These are phyloP conservation scores for Aspergillus japonicus DNA, from an alignment of 2,329 filamentous ascomycete genomes.

Conservation along the genomic window DNA sequence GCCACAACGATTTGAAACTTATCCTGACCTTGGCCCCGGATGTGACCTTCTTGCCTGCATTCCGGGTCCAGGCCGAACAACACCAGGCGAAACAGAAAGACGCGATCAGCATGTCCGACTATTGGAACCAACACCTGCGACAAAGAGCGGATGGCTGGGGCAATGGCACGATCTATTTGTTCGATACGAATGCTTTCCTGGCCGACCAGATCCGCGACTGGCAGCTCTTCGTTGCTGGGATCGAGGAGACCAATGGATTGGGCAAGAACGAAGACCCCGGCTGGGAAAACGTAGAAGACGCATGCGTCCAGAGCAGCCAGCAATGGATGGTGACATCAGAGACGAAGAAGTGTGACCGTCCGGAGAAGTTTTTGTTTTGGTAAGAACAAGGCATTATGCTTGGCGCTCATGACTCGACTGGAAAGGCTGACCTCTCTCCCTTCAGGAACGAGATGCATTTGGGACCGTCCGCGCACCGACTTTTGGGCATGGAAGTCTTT, in stretches of 20 bases:
- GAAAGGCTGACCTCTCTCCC: constrained; percentile 3
- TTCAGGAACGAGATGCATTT: constrained; percentile 44
- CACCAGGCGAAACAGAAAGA: constrained; percentile 32
- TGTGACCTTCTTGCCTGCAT: constrained; percentile 43
- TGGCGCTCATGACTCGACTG: constrained; percentile 6
- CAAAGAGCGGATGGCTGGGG: constrained; percentile 33
- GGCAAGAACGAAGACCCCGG: constrained; percentile 33
- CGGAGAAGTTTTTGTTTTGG: constrained; percentile 44
- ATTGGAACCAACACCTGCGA: constrained; percentile 37
- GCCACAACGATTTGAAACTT: constrained; percentile 32
- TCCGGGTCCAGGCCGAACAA: constrained; percentile 24
- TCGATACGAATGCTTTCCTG: constrained; percentile 42
- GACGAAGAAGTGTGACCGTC: constrained; percentile 32
- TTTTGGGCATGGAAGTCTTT: constrained; percentile 41
- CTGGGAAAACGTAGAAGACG: constrained; percentile 39
- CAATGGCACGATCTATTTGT: constrained; percentile 36
- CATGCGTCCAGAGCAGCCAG: constrained; percentile 32
- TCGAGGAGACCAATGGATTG: constrained; percentile 36
- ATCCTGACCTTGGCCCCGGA: constrained; percentile 40
- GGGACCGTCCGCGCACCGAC: constrained; percentile 37
- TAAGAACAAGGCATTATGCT: constrained; percentile 24
- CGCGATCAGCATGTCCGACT: constrained; percentile 30
- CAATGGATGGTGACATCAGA: constrained; percentile 33
- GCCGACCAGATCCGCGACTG: constrained; percentile 40
- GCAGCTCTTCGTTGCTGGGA: constrained; percentile 37